Conservation (phyloP, 2,329 filamentous ascomycete genomes). For the Plenodomus lindquistii region DNA sequence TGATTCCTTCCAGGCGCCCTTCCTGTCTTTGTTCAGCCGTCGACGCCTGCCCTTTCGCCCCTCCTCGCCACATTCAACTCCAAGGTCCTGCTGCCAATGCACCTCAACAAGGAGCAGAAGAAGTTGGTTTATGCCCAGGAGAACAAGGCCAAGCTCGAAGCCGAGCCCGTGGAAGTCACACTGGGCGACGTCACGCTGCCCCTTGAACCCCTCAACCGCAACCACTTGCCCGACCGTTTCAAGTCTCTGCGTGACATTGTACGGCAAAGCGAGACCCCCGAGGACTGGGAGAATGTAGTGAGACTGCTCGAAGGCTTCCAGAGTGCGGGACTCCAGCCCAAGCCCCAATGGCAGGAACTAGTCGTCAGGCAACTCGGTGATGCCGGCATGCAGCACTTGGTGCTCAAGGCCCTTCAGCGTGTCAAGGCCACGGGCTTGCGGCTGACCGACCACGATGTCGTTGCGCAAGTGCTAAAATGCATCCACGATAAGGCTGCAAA, state of each 20-base stretch:
- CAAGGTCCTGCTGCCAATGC: constrained; percentile 50
- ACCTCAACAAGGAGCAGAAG: constrained; percentile 48
- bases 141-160: constrained; percentile 47
- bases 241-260: constrained; percentile 18
- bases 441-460: constrained; percentile 26
- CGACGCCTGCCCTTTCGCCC: constrained; percentile 46
- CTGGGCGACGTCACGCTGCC: constrained; percentile 45
- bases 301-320: constrained; percentile 36
- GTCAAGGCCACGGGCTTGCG: constrained; percentile 28
- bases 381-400: constrained; percentile 29
- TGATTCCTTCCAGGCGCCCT: constrained; percentile 34
- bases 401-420: constrained; percentile 37
- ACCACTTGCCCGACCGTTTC: constrained; percentile 17
- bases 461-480: constrained; percentile 40
- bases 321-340: constrained; percentile 27
- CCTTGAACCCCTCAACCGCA: constrained; percentile 38
- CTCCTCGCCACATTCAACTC: constrained; percentile 48
- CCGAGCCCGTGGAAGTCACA: constrained; percentile 48
- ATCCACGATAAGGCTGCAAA: constrained; percentile 40
- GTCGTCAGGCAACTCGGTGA: constrained; percentile 23
- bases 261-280: constrained; percentile 20
- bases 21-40: constrained; percentile 48
- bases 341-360: constrained; percentile 14
- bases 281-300: constrained; percentile 43
- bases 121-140: constrained; percentile 49